Evolutionary conservation across 2,329 filamentous ascomycete genomes (phyloP), one percentile per base, ranked within the genome.

Genomic region (Cercospora janseana): DNA sequence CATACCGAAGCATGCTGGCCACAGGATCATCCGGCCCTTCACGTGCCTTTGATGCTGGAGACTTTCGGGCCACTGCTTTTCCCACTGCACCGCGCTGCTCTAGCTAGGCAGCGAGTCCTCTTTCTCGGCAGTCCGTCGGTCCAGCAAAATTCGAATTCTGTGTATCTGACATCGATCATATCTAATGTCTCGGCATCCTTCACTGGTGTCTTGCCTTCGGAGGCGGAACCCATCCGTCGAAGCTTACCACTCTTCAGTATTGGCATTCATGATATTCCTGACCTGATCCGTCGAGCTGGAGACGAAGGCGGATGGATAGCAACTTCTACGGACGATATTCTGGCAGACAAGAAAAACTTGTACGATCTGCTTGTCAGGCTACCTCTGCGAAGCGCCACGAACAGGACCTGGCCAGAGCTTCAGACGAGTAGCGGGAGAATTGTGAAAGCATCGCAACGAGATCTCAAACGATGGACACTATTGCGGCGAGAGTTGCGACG

Each of bases 271-370:
- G 93, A 98, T 65, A 95, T 98, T 42, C 81, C 87, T 4, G 82
- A 86, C 49, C 77, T 97, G 4, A 77, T 83, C 59, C 76, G 77
- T n/a, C 72, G 76, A 18, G 70, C 69, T 40, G 74, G 72, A 64
- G 68, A 63, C 56, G 64, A 57, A 23, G 54, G 51, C 1, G 87
- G 90, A 29, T 98, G 91, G 90, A 85, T 95, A 52, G 93, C 92
- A 9, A 96, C 91, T 69, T 96, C 92, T 3, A 97, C 92, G 1
- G 93, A 98, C 71, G 92, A 87, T 64, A 93, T 98, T 51, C 78
- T 98, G 10, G 83, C 82, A 38, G 86, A 88, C 69, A 97, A 97
- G 72, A 81, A 84, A 43, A 80, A 86, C 2, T 79, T 98, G 2
- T 97, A 90, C 76, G 93, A 98, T 66, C 78, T 96, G 61, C 79